Percentiles rank a stretch among this genome's conserved stretches.
Conservation (phyloP, 2,329 filamentous ascomycete species). For the Stagonosporopsis cucurbitacearum region DNA sequence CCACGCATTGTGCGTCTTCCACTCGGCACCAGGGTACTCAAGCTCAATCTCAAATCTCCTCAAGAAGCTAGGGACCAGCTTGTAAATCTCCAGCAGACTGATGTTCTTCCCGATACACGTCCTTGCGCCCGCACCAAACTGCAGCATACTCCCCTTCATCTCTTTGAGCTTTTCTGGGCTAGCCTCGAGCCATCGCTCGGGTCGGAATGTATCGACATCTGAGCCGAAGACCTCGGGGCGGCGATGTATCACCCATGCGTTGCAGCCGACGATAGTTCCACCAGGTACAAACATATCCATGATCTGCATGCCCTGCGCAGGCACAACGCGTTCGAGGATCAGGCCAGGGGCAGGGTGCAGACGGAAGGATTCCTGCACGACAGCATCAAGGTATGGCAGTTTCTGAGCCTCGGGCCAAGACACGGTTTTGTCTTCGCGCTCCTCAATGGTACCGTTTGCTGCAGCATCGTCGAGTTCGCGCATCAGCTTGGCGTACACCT, state of each 20-base stretch:
- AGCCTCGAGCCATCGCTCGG: conserved; percentile 69
- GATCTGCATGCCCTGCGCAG: conserved; percentile 68
- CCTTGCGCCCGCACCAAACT: conserved; percentile 74
- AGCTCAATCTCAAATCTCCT: conserved; percentile 66
- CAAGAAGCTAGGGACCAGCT: conserved; percentile 63
- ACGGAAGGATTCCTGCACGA: conserved; percentile 78
- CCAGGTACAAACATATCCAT: conserved; percentile 67
- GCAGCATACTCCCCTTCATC: conserved; percentile 74
- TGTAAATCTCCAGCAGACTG: conserved; percentile 58
- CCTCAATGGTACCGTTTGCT: conserved; percentile 55
- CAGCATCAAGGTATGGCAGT: conserved; percentile 77
- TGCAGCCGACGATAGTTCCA: conserved; percentile 77
- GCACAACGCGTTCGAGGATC: conserved; percentile 75
- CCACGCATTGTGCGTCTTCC: conserved; percentile 61
- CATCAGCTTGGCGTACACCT: conserved; percentile 62
- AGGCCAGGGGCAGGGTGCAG: conserved; percentile 76
- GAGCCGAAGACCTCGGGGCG: conserved; percentile 71
- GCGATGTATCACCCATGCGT: conserved; percentile 76
- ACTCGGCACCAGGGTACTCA: conserved; percentile 49
- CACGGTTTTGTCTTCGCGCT: conserved; percentile 62
- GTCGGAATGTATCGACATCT: conserved; percentile 70
- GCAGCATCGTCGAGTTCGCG: conserved; percentile 68
- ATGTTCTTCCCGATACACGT: conserved; percentile 70
- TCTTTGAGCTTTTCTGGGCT: conserved; percentile 64
- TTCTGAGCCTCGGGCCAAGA: conserved; percentile 73